Percentiles rank a stretch among this genome's conserved stretches.
Conservation (phyloP, 192 early-diverging fungal genomes). For the Polychytrium aggregatum region DNA sequence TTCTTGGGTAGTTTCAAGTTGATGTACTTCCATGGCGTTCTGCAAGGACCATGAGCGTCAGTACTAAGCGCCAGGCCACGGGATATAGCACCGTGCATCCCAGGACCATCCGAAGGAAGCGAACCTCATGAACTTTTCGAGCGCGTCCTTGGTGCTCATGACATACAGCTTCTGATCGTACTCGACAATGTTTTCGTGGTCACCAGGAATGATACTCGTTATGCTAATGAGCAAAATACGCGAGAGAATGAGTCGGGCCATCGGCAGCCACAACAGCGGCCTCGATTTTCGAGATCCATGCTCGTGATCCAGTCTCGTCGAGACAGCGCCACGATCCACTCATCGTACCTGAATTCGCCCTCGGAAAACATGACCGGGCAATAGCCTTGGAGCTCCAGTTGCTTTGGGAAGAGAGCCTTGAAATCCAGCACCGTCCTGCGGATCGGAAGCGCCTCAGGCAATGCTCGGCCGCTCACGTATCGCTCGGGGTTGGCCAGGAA, state of each 20-base stretch:
- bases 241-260: not conserved
- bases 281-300: not conserved
- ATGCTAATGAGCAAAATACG: conserved; percentile 15
- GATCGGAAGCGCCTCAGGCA: conserved; percentile 33
- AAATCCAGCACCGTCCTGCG: conserved; percentile 6
- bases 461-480: conserved; percentile 18
- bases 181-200: conserved; percentile 24
- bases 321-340: not conserved
- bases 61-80: not conserved
- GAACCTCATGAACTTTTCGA: conserved; percentile 32
- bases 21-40: conserved; percentile 34
- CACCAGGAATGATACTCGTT: conserved; percentile 29
- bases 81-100: no score
- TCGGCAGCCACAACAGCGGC: not conserved
- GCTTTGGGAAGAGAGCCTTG: conserved; percentile 32
- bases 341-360: conserved; percentile 24
- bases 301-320: not conserved
- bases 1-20: conserved; percentile 32
- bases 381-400: conserved; percentile 44
- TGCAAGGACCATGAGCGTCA: not conserved
- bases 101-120: not conserved
- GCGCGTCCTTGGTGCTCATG: conserved; percentile 15
- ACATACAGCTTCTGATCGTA: conserved; percentile 35
- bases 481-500: conserved; percentile 29
- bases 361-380: conserved; percentile 42